Base-by-base conservation (phyloP, 202 grass and related monocot genomes). In the Musa balbisiana region DNA sequence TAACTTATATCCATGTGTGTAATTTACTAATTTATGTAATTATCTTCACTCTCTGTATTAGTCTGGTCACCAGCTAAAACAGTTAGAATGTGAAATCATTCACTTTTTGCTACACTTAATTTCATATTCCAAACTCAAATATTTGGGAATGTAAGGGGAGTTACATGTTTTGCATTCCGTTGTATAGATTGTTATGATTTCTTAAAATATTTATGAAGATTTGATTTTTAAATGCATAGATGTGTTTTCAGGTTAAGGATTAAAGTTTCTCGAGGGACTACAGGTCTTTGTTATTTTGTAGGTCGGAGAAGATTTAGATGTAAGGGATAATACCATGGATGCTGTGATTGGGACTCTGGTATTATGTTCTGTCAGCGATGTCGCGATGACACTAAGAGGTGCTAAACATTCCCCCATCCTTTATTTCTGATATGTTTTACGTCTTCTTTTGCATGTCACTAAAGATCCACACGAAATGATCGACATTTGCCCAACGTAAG, bases 221-320 rank as follows among this genome's bases (percentile, higher is more conserved):
- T 79, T 11, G 51, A 26, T 13, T 43, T 43, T 43, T 43, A 43
- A 43, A 43, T 43, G 33, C 85, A 49, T 62, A 55, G 65, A 22
- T 10, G 25, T 26, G 17, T 62, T 87, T 27, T 27, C 16, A 71
- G 14, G 19, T 75, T 71, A 58, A 23, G 3, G 27, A 11, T 69
- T 16, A 64, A 72, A 60, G 13, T 60, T 67, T 64, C 22, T 22
- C 49, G 22, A 50, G 4, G 53, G 13, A 73, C 11, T 64, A 73
- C 12, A 53, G 53, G 3, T 54, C 78, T 64, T 25, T 71, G 26
- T 2, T 87, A 51, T 62, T 66, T 52, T 77, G 51, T 88, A 98
- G 94, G 91, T 98, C 17, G 88, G 82, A 10, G 94, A 98, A 79
- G 82, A 77, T 23, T 88, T 98, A 84, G 85, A 91, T 49, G 83